Evolutionary conservation across 1,139 yeast species (phyloP).

Genomic region (Scheffersomyces parashehatae): DNA sequence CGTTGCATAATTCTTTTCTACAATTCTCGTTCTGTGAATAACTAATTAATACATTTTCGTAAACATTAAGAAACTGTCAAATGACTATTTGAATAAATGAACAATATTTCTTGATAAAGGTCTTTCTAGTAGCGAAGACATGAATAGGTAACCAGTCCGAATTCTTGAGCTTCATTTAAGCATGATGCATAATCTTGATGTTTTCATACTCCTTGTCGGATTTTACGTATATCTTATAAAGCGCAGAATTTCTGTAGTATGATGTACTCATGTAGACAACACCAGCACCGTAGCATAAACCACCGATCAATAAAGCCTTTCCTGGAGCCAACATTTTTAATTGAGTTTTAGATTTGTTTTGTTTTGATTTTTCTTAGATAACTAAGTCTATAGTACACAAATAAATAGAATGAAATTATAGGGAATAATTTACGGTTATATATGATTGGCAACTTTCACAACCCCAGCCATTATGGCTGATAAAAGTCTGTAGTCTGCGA

Average conservation of each 20-base stretch:
- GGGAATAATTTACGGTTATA: too few relatives aligned
- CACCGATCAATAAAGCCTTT: slow-evolving; percentile 36
- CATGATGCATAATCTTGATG: slow-evolving; percentile 25
- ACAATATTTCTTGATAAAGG: too few relatives aligned
- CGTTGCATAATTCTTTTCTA: too few relatives aligned
- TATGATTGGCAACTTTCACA: too few relatives aligned
- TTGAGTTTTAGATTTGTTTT: neutral
- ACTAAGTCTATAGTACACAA: neutral
- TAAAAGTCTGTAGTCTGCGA: neutral
- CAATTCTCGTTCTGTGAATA: too few relatives aligned
- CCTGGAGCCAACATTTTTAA: slow-evolving; percentile 13
- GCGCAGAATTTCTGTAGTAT: slow-evolving; percentile 32
- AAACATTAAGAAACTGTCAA: too few relatives aligned
- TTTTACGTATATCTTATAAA: slow-evolving; percentile 30
- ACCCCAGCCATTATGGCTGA: neutral
- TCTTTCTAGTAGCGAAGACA: neutral
- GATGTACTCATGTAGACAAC: slow-evolving; percentile 36
- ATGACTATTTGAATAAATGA: too few relatives aligned
- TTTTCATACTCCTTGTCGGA: slow-evolving; percentile 32
- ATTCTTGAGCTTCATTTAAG: slow-evolving; percentile 2
- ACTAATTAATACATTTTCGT: too few relatives aligned
- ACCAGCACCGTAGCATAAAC: slow-evolving; percentile 35
- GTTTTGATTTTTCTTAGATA: neutral
- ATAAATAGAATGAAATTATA: neutral
- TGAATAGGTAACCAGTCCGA: neutral